Evolutionary conservation across 441 rosid genomes (phyloP).

Genomic region (Eutrema salsugineum): DNA sequence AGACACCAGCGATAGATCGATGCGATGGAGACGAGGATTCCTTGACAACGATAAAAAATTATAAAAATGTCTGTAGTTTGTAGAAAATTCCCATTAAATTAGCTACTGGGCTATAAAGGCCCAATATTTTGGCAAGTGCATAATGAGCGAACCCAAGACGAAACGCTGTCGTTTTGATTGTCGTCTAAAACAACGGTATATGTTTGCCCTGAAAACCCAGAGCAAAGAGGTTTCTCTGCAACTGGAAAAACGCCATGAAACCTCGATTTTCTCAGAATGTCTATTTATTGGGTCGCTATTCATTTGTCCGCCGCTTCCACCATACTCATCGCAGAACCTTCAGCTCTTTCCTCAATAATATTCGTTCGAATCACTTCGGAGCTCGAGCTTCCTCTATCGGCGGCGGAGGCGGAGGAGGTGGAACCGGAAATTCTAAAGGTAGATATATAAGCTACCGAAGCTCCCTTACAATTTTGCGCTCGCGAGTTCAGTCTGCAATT

Average conservation of each 20-base stretch:
- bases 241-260: constrained; percentile 41
- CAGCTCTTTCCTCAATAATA: constrained; percentile 43
- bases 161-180: background rate
- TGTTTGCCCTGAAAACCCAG: constrained; percentile 15
- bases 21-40: no score
- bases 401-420: constrained; percentile 22
- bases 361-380: constrained; percentile 35
- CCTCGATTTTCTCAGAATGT: constrained; percentile 41
- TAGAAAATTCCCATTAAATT: no score
- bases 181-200: background rate
- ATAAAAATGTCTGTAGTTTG: no score
- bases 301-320: constrained; percentile 27
- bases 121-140: no score
- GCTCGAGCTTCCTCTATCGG: constrained; percentile 40
- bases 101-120: no score
- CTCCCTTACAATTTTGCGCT: background rate
- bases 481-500: background rate
- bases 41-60: no score
- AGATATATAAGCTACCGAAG: background rate
- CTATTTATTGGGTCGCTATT: constrained; percentile 29
- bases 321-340: constrained; percentile 40
- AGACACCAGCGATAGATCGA: no score
- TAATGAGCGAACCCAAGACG: no score
- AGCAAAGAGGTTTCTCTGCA: constrained; percentile 2
- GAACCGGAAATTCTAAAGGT: constrained; percentile 36